A percentile compares a stretch with the other conserved stretches of the same genome.
phyloP scores from a whole-genome alignment of 352 stramenopile genomes.

The Pythium aristosporum region DNA sequence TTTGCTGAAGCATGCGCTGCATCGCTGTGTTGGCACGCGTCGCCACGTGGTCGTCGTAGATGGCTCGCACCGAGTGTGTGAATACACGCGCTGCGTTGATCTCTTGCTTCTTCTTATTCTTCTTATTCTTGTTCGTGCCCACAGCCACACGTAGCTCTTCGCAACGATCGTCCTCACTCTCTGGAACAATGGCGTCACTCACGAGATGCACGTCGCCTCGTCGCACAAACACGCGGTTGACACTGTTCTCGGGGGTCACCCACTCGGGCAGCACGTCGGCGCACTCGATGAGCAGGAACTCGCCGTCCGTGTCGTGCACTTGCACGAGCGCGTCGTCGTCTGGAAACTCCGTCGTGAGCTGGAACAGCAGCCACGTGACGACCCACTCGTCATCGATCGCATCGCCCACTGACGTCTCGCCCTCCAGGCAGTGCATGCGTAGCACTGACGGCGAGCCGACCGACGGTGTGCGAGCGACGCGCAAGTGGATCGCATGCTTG shows the following conservation, averaged over 20 bases:
- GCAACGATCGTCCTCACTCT: background rate
- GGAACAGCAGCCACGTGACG: constrained; percentile 33
- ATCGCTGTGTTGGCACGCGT: constrained; percentile 22
- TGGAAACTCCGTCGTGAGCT: constrained; percentile 24
- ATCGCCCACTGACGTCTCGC: constrained; percentile 30
- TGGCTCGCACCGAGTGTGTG: constrained; percentile 1
- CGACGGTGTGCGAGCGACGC: background rate
- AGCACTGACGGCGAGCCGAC: background rate
- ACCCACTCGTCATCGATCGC: constrained; percentile 53
- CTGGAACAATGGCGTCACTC: constrained; percentile 9
- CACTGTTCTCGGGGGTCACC: constrained; percentile 40
- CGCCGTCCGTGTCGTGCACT: constrained; percentile 39
- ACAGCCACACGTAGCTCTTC: constrained; percentile 2
- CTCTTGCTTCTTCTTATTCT: background rate
- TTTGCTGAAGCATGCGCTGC: constrained; percentile 23
- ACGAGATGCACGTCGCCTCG: constrained; percentile 25
- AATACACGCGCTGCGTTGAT: constrained; percentile 7
- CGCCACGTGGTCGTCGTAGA: constrained; percentile 10
- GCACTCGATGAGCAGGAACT: constrained; percentile 54
- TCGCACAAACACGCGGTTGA: constrained; percentile 29
- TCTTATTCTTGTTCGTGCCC: background rate
- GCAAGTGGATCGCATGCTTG: constrained; percentile 26
- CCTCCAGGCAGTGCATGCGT: constrained; percentile 15
- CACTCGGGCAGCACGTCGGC: constrained; percentile 41
- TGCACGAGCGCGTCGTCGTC: constrained; percentile 31